Evolutionary conservation across 768 basidiomycete genomes (phyloP).

Genomic region (Russula earlei): DNA sequence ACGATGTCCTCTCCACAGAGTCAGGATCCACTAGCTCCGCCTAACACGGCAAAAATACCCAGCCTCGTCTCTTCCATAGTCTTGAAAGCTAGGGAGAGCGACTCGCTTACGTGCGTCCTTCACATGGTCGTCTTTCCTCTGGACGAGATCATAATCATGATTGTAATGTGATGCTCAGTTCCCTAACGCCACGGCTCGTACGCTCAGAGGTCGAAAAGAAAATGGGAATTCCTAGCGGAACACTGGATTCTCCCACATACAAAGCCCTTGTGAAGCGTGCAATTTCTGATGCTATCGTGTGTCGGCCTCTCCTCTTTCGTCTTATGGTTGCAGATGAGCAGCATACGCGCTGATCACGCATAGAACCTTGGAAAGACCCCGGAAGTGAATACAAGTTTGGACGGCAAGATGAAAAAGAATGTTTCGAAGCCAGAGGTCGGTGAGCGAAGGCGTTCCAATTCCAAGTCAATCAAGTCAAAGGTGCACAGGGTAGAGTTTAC

Average conservation of each 20-base stretch:
- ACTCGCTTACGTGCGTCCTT: not conserved
- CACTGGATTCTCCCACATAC: not conserved
- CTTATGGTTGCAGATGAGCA: not conserved
- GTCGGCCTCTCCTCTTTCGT: not conserved
- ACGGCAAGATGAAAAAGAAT: not conserved
- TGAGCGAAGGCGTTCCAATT: not conserved
- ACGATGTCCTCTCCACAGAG: not conserved
- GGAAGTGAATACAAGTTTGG: not conserved
- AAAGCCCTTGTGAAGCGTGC: constrained; percentile 5
- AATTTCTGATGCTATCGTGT: constrained; percentile 12
- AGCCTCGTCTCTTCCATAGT: constrained; percentile 2
- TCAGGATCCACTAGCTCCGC: not conserved
- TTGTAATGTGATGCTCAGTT: not conserved
- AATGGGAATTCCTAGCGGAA: not conserved
- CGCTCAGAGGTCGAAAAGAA: constrained; percentile 3
- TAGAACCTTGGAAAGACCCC: not conserved
- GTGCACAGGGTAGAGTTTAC: not conserved
- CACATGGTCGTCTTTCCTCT: no score
- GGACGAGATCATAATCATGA: not conserved
- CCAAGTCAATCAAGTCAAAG: constrained; percentile 12
- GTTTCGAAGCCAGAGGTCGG: not conserved
- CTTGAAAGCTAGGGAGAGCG: not conserved
- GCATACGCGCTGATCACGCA: not conserved
- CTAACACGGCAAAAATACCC: not conserved
- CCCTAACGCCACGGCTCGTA: constrained; percentile 13